Evolutionary conservation across 2,329 filamentous ascomycete species (phyloP).

Genomic region (Colletotrichum graminicola): DNA sequence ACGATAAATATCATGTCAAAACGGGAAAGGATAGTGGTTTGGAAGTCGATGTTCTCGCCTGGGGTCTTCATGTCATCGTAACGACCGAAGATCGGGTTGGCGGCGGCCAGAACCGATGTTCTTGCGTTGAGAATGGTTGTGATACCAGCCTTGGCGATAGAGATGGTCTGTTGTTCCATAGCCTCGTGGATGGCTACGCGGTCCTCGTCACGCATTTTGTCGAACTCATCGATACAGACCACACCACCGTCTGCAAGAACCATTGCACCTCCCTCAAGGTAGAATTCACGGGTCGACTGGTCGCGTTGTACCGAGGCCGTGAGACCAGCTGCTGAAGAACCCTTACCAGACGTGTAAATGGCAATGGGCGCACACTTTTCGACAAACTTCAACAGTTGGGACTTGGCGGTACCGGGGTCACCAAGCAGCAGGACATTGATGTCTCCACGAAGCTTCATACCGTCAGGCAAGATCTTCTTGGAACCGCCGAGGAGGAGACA

Average conservation of each 20-base stretch:
- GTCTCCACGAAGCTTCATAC: slow-evolving; percentile 96
- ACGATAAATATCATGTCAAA: slow-evolving; percentile 99
- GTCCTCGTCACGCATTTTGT: slow-evolving; percentile 99
- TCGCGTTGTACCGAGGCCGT: slow-evolving; percentile 97
- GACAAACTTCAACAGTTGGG: slow-evolving; percentile 96
- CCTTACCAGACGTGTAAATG: slow-evolving; percentile 98
- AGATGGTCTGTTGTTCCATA: slow-evolving; percentile 99
- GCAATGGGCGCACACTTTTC: slow-evolving; percentile 96
- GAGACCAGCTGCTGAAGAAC: slow-evolving; percentile 95
- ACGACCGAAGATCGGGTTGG: slow-evolving; percentile 96
- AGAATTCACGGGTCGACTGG: slow-evolving; percentile 92
- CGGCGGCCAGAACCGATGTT: slow-evolving; percentile 94
- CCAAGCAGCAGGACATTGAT: slow-evolving; percentile 97
- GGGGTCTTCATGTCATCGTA: slow-evolving; percentile 99
- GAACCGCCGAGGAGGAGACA: slow-evolving; percentile 94
- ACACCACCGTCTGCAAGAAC: slow-evolving; percentile 96
- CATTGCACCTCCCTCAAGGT: slow-evolving; percentile 98
- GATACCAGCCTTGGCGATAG: slow-evolving; percentile 97
- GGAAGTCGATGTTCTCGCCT: slow-evolving; percentile 99
- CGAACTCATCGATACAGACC: slow-evolving; percentile 98
- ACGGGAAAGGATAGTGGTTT: slow-evolving; percentile 96
- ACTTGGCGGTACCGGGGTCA: slow-evolving; percentile 98
- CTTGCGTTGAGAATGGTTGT: slow-evolving; percentile 97
- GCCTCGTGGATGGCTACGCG: slow-evolving; percentile 98
- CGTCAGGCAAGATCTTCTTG: slow-evolving; percentile 97